Percentiles rank a stretch among this genome's conserved stretches.
These are phyloP conservation scores for Penstemon davidsonii DNA, from an alignment of 257 asterid genomes.

Conservation along the genomic window DNA sequence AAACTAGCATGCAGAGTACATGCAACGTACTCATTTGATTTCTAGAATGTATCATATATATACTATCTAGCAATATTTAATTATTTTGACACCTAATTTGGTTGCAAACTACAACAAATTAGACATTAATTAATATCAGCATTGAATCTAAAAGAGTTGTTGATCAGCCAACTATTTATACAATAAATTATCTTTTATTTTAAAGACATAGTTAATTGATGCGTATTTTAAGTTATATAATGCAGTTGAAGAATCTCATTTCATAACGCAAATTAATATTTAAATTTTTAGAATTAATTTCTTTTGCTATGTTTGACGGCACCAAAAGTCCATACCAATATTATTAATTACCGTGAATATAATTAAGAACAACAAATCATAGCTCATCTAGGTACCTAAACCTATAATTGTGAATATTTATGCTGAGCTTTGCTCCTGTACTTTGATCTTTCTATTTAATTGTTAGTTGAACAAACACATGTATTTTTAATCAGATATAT, in stretches of 20 bases:
- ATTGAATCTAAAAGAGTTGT: too few species aligned
- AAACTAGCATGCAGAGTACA: too few species aligned
- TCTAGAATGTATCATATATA: too few species aligned
- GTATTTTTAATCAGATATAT: background rate
- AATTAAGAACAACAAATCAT: background rate
- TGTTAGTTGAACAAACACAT: constrained; percentile 22
- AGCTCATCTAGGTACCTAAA: background rate
- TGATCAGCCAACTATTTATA: too few species aligned
- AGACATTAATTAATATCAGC: too few species aligned
- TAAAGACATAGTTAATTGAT: too few species aligned
- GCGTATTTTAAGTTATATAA: too few species aligned
- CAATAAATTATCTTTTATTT: too few species aligned
- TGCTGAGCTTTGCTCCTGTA: background rate
- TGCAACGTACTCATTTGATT: too few species aligned
- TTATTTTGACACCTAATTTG: too few species aligned
- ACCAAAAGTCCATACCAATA: background rate
- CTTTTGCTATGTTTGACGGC: background rate
- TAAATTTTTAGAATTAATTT: background rate
- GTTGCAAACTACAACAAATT: too few species aligned
- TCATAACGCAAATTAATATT: background rate
- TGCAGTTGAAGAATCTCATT: background rate
- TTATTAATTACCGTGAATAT: background rate
- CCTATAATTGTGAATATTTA: background rate
- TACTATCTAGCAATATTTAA: too few species aligned
- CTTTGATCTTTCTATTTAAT: background rate